Evolutionary conservation across 2,329 filamentous ascomycete genomes (phyloP).

Genomic region (Dichotomopilus funicola): DNA sequence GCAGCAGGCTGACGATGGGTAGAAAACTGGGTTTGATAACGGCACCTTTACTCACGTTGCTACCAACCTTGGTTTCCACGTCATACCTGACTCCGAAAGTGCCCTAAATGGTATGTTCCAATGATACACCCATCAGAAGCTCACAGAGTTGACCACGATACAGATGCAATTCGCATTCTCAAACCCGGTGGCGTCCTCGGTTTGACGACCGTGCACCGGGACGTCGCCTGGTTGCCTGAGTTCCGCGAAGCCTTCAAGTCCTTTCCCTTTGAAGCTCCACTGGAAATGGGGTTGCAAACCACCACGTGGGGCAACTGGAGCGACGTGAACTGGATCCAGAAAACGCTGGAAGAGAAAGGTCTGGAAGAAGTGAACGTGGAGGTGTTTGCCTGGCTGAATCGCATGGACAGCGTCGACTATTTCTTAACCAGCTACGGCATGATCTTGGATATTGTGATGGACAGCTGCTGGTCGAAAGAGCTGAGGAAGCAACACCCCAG

Average conservation of each 20-base stretch:
- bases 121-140: background rate
- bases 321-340: conserved; percentile 34
- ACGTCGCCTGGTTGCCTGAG: conserved; percentile 33
- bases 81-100: conserved; percentile 24
- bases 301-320: conserved; percentile 36
- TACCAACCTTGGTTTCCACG: conserved; percentile 25
- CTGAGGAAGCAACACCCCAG: conserved; percentile 28
- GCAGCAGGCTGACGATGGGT: background rate
- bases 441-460: conserved; percentile 36
- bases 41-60: conserved; percentile 25
- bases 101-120: conserved; percentile 22
- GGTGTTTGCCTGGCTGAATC: conserved; percentile 25
- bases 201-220: conserved; percentile 35
- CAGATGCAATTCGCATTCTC: conserved; percentile 53
- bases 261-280: conserved; percentile 36
- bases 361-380: conserved; percentile 35
- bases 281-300: conserved; percentile 33
- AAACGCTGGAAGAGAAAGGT: conserved; percentile 31
- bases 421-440: conserved; percentile 31
- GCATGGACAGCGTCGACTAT: conserved; percentile 30
- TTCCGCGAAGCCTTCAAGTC: conserved; percentile 34
- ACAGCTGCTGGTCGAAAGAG: conserved; percentile 36
- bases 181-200: conserved; percentile 55
- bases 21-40: conserved; percentile 22
- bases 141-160: conserved; percentile 12